Percentiles rank a stretch among this genome's conserved stretches.
Conservation (phyloP, 768 basidiomycete species). For the Mycena metata region DNA sequence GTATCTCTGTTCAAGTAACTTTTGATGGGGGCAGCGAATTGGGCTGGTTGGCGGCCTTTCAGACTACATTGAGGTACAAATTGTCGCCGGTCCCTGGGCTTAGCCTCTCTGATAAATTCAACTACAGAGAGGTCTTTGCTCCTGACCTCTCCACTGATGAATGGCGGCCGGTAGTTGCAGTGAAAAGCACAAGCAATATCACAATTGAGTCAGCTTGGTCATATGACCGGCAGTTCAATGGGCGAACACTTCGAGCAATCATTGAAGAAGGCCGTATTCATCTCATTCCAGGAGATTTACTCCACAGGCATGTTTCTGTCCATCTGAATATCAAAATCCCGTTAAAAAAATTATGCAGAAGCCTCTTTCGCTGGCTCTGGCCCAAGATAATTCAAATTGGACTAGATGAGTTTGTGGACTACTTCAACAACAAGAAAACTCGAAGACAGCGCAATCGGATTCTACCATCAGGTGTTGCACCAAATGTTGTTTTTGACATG, state of each 20-base stretch:
- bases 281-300: slow-evolving; percentile 10
- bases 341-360: slow-evolving; percentile 3
- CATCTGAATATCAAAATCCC: neutral
- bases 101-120: neutral
- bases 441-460: slow-evolving; percentile 18
- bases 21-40: slow-evolving; percentile 24
- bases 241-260: slow-evolving; percentile 10
- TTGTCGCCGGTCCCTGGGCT: neutral
- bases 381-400: slow-evolving; percentile 19
- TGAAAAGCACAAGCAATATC: slow-evolving; percentile 27
- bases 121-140: slow-evolving; percentile 15
- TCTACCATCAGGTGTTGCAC: slow-evolving; percentile 32
- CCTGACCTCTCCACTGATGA: slow-evolving; percentile 14
- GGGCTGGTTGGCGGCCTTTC: slow-evolving; percentile 12
- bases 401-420: slow-evolving; percentile 26
- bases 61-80: slow-evolving; percentile 10
- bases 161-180: slow-evolving; percentile 14
- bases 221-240: slow-evolving; percentile 29
- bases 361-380: slow-evolving; percentile 33
- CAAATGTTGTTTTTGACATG: slow-evolving; percentile 27
- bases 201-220: slow-evolving; percentile 29
- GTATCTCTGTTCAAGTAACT: slow-evolving; percentile 21
- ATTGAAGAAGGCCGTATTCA: slow-evolving; percentile 19
- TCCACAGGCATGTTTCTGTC: slow-evolving; percentile 7
- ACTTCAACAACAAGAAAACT: slow-evolving; percentile 30